Evolutionary conservation across 78 protist species (phyloP).

Genomic region (Mastigamoeba balamuthi): DNA sequence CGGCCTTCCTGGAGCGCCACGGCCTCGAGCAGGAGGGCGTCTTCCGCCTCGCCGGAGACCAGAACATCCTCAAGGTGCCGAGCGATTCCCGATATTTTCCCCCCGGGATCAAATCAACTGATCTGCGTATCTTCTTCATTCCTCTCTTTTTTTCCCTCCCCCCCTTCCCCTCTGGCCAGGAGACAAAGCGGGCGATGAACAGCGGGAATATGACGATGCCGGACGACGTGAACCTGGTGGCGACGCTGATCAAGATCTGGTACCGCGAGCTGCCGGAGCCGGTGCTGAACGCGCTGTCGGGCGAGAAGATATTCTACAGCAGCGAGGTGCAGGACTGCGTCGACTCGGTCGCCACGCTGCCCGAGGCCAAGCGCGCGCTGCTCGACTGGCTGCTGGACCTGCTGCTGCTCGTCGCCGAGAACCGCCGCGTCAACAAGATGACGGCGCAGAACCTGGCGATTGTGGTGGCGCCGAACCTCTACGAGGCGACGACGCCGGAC

Average conservation of each 20-base stretch:
- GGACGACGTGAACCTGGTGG: slow-evolving; percentile 45
- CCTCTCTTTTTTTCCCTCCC: too few relatives aligned
- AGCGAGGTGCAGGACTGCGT: slow-evolving; percentile 36
- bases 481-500: slow-evolving; percentile 40
- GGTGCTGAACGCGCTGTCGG: slow-evolving; percentile 41
- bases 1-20: slow-evolving; percentile 34
- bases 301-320: slow-evolving; percentile 31
- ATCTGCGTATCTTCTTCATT: too few relatives aligned
- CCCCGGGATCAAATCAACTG: too few relatives aligned
- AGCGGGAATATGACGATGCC: slow-evolving; percentile 3
- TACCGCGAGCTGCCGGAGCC: slow-evolving; percentile 59
- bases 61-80: slow-evolving; percentile 24
- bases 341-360: slow-evolving; percentile 17
- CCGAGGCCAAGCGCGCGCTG: slow-evolving; percentile 35
- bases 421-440: slow-evolving; percentile 37
- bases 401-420: slow-evolving; percentile 18
- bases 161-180: too few relatives aligned
- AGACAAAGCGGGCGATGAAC: slow-evolving; percentile 39
- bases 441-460: slow-evolving; percentile 46
- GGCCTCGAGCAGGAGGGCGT: slow-evolving; percentile 50
- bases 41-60: slow-evolving; percentile 60
- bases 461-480: slow-evolving; percentile 57
- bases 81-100: too few relatives aligned
- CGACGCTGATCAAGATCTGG: slow-evolving; percentile 51
- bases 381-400: slow-evolving; percentile 43